Base-by-base conservation (phyloP, 23 red algal species). In the Chondrus crispus region DNA sequence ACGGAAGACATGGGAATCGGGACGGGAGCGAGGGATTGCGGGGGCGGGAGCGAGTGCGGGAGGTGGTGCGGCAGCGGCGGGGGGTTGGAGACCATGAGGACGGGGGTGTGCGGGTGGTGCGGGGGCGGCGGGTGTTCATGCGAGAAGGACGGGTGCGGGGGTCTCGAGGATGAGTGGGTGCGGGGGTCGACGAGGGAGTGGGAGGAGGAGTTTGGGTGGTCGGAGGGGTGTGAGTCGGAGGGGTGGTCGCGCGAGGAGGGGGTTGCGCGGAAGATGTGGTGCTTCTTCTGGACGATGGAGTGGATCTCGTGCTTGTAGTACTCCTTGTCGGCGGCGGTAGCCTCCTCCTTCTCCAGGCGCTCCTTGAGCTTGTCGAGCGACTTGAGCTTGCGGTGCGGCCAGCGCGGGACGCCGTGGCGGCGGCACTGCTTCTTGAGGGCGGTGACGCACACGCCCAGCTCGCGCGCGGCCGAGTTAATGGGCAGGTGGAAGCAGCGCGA, bases 361-460 rank as follows among this genome's bases (percentile, higher is more conserved):
- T 97, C 90, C 78, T 90, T 94, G 74, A 94, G 90, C 55, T 97
- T 97, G 72, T 93, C 95, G 2, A 97, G 74, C 50, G 77, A 81
- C 28, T 87, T 82, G 5, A 97, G 63, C 73, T 97, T 97, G 9
- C 95, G 84, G 52, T 97, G 88, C 12, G 95, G 95, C 95, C 95
- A 97, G 10, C 95, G 74, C 16, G 45, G 60, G 13, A 97, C 84
- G 85, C 90, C 90, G 69, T 93, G 91, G 38, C 82, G 66, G 47
- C 95, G 74, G 51, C 95, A 97, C 54, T 90, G 90, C 74, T 97
- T 97, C 50, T 97, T 97, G 39, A 97, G 62, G 28, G 92, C 95
- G 41, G 95, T 97, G 47, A 97, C 95, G 84, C 95, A 97, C 3
- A 92, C 87, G 33, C 91, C 86, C 11, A 97, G 87, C 72, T 88